Evolutionary conservation across 371 early-diverging fungal species (phyloP), one percentile per base, ranked within the genome.

Genomic region (Zopfochytrium polystomum): DNA sequence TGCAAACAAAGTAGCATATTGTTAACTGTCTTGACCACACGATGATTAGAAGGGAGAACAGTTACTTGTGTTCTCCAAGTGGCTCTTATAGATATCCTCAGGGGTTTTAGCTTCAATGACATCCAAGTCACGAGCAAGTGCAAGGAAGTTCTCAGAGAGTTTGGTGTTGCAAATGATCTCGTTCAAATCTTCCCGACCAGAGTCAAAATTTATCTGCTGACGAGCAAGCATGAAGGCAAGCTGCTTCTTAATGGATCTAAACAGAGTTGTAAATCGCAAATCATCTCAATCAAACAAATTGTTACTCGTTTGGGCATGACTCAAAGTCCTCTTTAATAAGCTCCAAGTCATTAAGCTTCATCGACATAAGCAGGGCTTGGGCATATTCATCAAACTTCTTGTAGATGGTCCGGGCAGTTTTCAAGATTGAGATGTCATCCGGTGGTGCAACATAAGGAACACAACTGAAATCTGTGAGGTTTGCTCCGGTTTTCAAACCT

Each of bases 11-110:
- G 55, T 50, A n/a, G n/a, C n/a, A n/a, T n/a, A n/a, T n/a, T n/a
- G n/a, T n/a, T n/a, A n/a, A n/a, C n/a, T n/a, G n/a, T n/a, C n/a
- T n/a, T n/a, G n/a, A n/a, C 33, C 6, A 44, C 23, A 45, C 33
- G 42, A 22, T 22, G 18, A 35, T 23, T 5, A 15, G 34, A 23
- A 22, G 50, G 38, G 15, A 35, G 1, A 38, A 22, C 3, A 9
- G 82, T 66, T 80, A 82, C 88, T 81, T 42, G 82, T 86, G 68
- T 92, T 91, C 71, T 98, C 97, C 59, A 96, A 70, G 68, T 97
- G 93, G 38, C 83, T 81, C 80, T 98, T 98, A 84, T 98, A 98
- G 62, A 98, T 94, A 72, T 98, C 98, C 59, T 94, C 93, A 2
- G 98, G 98, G 2, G 86, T 80, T 80, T 96, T 97, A 42, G 98